Conservation (phyloP, 2,329 filamentous ascomycete genomes). For the Aureobasidium subglaciale region DNA sequence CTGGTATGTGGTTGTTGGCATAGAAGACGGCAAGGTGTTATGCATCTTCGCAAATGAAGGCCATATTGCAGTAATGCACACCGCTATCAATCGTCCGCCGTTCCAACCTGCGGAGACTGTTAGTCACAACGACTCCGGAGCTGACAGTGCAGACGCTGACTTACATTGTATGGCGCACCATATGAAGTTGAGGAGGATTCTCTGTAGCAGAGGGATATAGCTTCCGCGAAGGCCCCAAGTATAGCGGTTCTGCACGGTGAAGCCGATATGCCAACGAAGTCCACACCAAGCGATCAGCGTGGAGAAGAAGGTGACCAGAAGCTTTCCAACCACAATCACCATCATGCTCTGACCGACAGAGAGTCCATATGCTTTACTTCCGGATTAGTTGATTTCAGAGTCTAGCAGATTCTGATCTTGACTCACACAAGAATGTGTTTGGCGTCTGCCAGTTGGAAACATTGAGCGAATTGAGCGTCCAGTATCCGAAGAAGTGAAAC, state of each 20-base stretch:
- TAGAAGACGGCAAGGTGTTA: not conserved
- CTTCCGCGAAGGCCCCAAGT: not conserved
- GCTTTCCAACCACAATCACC: constrained; percentile 5
- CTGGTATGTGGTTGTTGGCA: constrained; percentile 10
- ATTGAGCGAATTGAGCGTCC: constrained; percentile 7
- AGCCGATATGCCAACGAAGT: constrained; percentile 10
- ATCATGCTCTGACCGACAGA: constrained; percentile 9
- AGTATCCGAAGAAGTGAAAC: constrained; percentile 12
- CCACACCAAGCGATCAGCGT: constrained; percentile 7
- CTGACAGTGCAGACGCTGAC: not conserved
- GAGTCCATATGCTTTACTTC: not conserved
- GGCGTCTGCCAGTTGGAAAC: constrained; percentile 12
- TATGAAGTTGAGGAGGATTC: constrained; percentile 6
- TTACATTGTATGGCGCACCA: constrained; percentile 9
- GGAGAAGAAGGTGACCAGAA: constrained; percentile 6
- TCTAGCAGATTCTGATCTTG: too few species aligned
- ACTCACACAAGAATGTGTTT: constrained; percentile 8
- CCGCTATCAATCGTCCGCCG: not conserved
- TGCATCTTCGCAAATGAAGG: constrained; percentile 10
- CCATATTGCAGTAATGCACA: constrained; percentile 8
- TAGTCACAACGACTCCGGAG: too few species aligned
- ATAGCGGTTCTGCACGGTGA: constrained; percentile 6
- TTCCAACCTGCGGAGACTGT: not conserved
- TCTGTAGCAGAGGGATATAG: constrained; percentile 1
- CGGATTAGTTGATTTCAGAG: not conserved